Evolutionary conservation across 1,139 yeast species (phyloP), one percentile per base, ranked within the genome.

Genomic region (Saccharomyces hybrid): DNA sequence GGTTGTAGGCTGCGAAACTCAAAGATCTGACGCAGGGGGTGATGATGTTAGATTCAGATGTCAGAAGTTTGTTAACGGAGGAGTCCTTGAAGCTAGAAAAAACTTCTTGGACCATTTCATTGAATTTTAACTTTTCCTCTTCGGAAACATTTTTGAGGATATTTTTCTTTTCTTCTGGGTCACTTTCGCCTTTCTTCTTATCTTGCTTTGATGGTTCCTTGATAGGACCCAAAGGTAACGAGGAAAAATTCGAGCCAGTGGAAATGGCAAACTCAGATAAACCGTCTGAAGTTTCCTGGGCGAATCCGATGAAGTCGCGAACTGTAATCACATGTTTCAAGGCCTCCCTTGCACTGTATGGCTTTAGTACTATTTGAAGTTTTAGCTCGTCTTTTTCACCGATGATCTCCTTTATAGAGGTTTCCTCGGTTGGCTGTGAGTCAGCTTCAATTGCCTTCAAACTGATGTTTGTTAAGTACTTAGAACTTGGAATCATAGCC

Each of bases 1-100:
- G 95, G 59, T 88, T 84, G 95, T 97, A 91, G 55, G 82, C 82
- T n/a, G 97, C 87, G 51, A 89, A 69, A 53, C 77, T 79, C 57
- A 90, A 75, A 9, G 78, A 75, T 50, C 80, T 78, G n/a, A 72
- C 65, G 55, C 73, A 69, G 50, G 77, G 75, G 1, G 70, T 63
- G 26, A 70, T 60, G 29, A 69, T 53, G 47, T 63, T 62, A 9
- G 62, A 53, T 19, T 69, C 68, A 2, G 70, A 62, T 38, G 59
- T 55, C 52, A 60, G 55, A 13, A 65, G 51, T 27, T 61, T 62
- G 29, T 58, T 58, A 6, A 60, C 56, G 14, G 61, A 53, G 8
- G 64, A 54, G 5, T 55, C 32, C 42, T 58, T 58, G n/a, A 58
- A 49, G n/a, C 59, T 54, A 16, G 55, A 58, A 46, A 68, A 58